A percentile compares a stretch with the other conserved stretches of the same genome.
phyloP scores from a whole-genome alignment of 192 early-diverging fungal species.

The Cladochytrium replicatum region DNA sequence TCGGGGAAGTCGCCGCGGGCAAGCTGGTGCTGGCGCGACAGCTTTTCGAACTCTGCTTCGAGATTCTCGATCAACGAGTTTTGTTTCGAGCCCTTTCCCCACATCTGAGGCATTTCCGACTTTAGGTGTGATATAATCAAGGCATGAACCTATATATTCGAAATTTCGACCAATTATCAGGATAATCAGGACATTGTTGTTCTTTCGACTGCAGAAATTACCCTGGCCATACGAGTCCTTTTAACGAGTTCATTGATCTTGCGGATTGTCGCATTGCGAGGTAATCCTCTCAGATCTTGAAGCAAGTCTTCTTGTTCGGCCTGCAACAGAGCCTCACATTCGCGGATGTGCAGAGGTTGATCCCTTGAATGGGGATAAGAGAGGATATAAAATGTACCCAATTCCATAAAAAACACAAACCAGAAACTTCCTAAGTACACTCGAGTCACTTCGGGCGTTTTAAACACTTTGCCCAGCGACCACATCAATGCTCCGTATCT shows the following conservation, averaged over 20 bases:
- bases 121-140: slow-evolving; percentile 74
- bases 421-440: slow-evolving; percentile 51
- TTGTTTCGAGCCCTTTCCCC: slow-evolving; percentile 70
- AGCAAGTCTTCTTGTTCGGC: slow-evolving; percentile 72
- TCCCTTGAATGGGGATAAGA: slow-evolving; percentile 45
- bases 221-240: slow-evolving; percentile 61
- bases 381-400: not conserved
- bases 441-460: slow-evolving; percentile 78
- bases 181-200: no score
- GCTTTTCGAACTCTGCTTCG: slow-evolving; percentile 62
- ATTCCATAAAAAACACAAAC: not conserved
- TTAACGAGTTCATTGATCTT: slow-evolving; percentile 90
- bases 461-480: slow-evolving; percentile 78
- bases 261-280: slow-evolving; percentile 70
- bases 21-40: slow-evolving; percentile 60
- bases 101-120: slow-evolving; percentile 72
- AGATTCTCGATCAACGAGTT: slow-evolving; percentile 60
- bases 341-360: slow-evolving; percentile 57
- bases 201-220: slow-evolving; percentile 14
- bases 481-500: slow-evolving; percentile 88
- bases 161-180: not conserved
- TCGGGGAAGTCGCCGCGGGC: slow-evolving; percentile 80
- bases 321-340: slow-evolving; percentile 55
- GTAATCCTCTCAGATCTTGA: slow-evolving; percentile 59
- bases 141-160: slow-evolving; percentile 56